Base-by-base conservation (phyloP, 805 yeast genomes). In the Candida awuae region DNA sequence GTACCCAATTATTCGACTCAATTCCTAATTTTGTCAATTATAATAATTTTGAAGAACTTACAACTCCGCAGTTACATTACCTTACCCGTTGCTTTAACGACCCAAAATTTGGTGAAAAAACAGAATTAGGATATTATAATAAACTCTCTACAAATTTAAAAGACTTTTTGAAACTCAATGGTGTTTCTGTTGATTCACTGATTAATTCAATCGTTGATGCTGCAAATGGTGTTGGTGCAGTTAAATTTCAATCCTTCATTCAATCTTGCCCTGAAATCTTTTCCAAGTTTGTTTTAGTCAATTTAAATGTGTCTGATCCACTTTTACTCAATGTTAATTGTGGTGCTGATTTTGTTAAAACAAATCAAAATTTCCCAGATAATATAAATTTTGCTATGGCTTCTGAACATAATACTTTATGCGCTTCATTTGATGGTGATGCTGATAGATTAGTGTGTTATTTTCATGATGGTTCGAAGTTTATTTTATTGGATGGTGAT, bases 201-300 rank as follows among this genome's bases (percentile, higher is more conserved):
- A 25, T 29, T 17, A 55, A 62, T 19, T 67, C 88, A 48, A 72
- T 78, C 2, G 75, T 92, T 15, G 98, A 92, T 62, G 79, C 87
- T 29, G 98, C 98, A 7, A 92, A 92, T 56, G 98, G 98, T n/a
- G 84, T 92, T 29, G 98, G 98, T 14, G 95, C 87, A 1, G 83
- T 84, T 16, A 82, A 83, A 55, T 66, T 79, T 20, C 21, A 33
- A n/a, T 16, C 29, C 2, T 41, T 45, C 21, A 61, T 88, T 41
- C 34, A 47, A 28, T n/a, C 18, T 8, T 33, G 14, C 14, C 15
- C 37, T 4, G 8, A 21, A 12, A 15, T 38, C 3, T 51, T 63
- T 15, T 55, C 84, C 14, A 58, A 66, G 0, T 59, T 69, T 38
- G 48, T 20, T 10, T 52, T 69, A 19, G 70, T 79, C 16, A 87